Evolutionary conservation across 176 grass and related monocot genomes (phyloP).

Genomic region (Bothriochloa decipiens): DNA sequence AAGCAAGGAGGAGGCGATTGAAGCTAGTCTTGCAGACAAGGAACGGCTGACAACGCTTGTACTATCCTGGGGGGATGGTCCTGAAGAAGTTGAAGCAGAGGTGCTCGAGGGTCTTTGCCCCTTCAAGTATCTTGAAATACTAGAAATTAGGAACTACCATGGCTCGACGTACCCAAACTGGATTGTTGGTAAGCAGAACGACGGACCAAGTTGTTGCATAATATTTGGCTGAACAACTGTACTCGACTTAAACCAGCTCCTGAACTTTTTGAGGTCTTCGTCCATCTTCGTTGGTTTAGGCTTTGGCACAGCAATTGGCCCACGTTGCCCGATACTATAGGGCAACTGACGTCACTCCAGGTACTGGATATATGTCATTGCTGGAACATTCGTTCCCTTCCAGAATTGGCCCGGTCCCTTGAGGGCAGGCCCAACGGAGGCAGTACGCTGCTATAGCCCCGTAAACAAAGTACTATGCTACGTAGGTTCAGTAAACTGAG

Average conservation of each 20-base stretch:
- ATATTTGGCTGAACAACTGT: not conserved
- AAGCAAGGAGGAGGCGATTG: not conserved
- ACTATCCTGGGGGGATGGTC: not conserved
- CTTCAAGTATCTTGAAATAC: not conserved
- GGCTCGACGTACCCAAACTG: not conserved
- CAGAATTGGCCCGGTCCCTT: not conserved
- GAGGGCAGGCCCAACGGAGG: no score
- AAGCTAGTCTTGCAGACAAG: constrained; percentile 4
- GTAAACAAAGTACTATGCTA: no score
- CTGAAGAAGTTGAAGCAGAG: not conserved
- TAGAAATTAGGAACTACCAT: not conserved
- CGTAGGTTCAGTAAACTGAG: no score
- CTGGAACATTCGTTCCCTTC: not conserved
- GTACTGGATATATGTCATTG: no score
- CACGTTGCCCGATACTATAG: not conserved
- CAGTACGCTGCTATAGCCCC: no score
- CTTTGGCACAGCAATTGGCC: not conserved
- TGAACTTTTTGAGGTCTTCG: not conserved
- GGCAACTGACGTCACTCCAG: not conserved
- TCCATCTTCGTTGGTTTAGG: not conserved
- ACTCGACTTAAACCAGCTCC: not conserved
- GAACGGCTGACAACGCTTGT: not conserved
- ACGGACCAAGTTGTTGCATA: not conserved
- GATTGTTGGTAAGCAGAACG: not conserved
- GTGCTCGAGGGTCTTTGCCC: no score